Conservation (phyloP, 306 rosid species). For the Cucumis melo region DNA sequence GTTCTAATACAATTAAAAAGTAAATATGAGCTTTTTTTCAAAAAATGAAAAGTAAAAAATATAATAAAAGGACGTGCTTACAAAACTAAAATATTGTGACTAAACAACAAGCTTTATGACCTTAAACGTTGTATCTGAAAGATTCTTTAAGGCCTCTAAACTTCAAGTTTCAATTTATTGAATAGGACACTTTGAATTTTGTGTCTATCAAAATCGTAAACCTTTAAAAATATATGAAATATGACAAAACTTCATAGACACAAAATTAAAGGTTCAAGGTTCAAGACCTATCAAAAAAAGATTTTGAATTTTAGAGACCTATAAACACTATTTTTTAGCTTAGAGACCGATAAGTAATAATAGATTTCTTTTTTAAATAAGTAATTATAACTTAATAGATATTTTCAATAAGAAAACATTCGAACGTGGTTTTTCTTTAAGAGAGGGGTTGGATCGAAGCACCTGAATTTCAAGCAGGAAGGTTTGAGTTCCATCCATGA, state of each 20-base stretch:
- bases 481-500: constrained; percentile 87
- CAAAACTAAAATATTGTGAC: not conserved
- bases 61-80: not conserved
- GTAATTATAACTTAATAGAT: not conserved
- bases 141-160: not conserved
- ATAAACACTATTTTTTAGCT: too few species aligned
- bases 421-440: not conserved
- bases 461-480: constrained; percentile 95
- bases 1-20: not conserved
- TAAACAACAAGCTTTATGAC: not conserved
- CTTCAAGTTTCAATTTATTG: not conserved
- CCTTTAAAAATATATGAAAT: not conserved
- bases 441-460: not conserved
- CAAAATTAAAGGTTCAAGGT: not conserved
- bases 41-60: not conserved
- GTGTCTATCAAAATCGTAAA: not conserved
- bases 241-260: not conserved
- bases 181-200: not conserved
- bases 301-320: not conserved
- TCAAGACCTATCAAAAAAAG: not conserved
- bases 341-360: too few species aligned
- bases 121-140: not conserved
- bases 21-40: not conserved
- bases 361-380: not conserved
- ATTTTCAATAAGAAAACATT: not conserved